Evolutionary conservation across 768 basidiomycete genomes (phyloP).

Genomic region (Strobilomyces echinocephalus): DNA sequence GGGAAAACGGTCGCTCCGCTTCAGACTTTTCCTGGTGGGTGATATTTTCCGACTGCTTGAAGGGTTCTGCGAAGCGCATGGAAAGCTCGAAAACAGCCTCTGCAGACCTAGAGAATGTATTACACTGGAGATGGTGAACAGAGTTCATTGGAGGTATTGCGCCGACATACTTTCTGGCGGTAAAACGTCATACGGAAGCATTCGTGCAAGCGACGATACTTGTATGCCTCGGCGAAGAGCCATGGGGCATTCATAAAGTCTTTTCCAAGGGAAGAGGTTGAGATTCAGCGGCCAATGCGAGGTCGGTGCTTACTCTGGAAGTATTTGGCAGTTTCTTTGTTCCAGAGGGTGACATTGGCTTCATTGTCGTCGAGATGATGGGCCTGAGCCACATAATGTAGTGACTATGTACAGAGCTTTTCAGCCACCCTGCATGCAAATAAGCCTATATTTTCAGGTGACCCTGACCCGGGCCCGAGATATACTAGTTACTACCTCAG

Average conservation of each 20-base stretch:
- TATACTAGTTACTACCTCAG: no score
- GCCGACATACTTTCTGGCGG: conserved; percentile 68
- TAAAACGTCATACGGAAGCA: conserved; percentile 99
- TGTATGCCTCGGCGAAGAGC: conserved; percentile 95
- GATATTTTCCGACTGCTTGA: conserved; percentile 52
- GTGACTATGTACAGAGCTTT: no score
- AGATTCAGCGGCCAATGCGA: neutral
- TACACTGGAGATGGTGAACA: conserved; percentile 51
- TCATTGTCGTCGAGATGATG: conserved; percentile 87
- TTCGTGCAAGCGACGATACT: conserved; percentile 86
- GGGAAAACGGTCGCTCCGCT: conserved; percentile 68
- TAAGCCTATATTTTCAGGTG: no score
- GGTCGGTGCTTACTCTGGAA: conserved; percentile 63
- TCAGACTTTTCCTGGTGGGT: conserved; percentile 54
- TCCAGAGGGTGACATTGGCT: conserved; percentile 92
- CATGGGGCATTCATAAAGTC: conserved; percentile 96
- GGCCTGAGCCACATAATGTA: no score
- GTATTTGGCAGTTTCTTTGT: conserved; percentile 93
- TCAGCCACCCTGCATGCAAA: no score
- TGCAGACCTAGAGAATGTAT: conserved; percentile 89
- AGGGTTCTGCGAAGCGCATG: conserved; percentile 84
- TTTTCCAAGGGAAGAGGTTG: conserved; percentile 46
- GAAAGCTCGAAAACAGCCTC: conserved; percentile 95
- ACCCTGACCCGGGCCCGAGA: no score
- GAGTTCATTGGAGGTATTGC: neutral